These are phyloP conservation scores for Rubus idaeus DNA, from an alignment of 306 rosid genomes.

Conservation along the genomic window DNA sequence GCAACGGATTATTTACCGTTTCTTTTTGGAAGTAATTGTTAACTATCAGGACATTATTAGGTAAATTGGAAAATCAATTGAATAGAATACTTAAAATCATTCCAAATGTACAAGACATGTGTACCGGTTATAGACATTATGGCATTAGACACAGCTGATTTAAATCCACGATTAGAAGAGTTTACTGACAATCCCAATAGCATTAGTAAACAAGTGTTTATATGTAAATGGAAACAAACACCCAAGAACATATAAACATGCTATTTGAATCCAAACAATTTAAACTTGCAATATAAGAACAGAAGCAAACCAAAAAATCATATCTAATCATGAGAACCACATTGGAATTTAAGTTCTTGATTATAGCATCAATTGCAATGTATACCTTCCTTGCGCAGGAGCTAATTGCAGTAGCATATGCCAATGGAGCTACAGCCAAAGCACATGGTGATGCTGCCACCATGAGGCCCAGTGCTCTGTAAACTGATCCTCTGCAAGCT, in stretches of 20 bases:
- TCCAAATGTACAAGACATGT: not conserved
- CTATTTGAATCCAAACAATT: not conserved
- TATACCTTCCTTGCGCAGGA: slow-evolving; percentile 90
- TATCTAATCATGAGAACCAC: slow-evolving; percentile 7
- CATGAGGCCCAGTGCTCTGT: slow-evolving; percentile 96
- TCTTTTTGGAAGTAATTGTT: not conserved
- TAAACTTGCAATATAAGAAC: not conserved
- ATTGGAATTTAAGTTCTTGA: not conserved
- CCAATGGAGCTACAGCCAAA: slow-evolving; percentile 96
- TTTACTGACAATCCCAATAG: not conserved
- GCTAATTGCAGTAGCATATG: slow-evolving; percentile 93
- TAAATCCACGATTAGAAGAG: not conserved
- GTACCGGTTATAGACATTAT: not conserved
- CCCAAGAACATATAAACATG: not conserved
- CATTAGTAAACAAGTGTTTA: not conserved
- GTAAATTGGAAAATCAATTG: not conserved
- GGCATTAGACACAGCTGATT: not conserved
- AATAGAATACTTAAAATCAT: not conserved
- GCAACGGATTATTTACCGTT: not conserved
- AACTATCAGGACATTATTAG: not conserved
- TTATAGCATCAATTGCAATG: not conserved
- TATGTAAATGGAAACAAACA: not conserved
- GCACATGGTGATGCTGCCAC: slow-evolving; percentile 99
- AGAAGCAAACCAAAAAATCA: not conserved
- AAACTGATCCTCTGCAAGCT: slow-evolving; percentile 97